Evolutionary conservation across 257 asterid genomes (phyloP), one percentile per base, ranked within the genome.

Genomic region (Nicotiana tomentosiformis): DNA sequence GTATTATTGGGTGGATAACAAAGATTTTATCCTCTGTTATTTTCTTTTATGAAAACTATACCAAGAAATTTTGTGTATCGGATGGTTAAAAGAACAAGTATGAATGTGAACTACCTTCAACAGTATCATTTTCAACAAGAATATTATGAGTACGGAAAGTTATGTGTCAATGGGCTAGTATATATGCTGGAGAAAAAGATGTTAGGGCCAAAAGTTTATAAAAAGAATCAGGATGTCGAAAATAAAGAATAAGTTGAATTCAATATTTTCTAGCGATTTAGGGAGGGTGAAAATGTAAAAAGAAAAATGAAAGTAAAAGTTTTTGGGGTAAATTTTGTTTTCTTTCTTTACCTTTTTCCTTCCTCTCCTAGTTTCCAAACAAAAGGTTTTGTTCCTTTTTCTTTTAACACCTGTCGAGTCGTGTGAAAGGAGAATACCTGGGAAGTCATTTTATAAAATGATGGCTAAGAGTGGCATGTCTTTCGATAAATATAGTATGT

Each of bases 361-460:
- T 26, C 37, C 15, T 46, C 20, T 46, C 46, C 57, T 39, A 70
- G 37, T 46, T 46, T 72, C 37, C 60, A 46, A 72, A 72, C 61
- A 72, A 23, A 72, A 46, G 39, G 12, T 43, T 43, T 43, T 12
- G 11, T 20, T 20, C 11, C 35, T 35, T 37, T 16, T 43, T 18
- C n/a, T 72, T 23, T 7, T 46, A 23, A 74, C 62, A 74, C 80
- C 80, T 26, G 68, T 29, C 82, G 86, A 88, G 84, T 84, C 90
- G 91, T 90, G 93, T 88, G 87, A 53, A 87, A 83, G 26, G 49
- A 80, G 92, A 83, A 87, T 84, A 80, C 87, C 62, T n/a, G 83
- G 80, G 86, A 77, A 84, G 77, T 90, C 89, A 84, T 43, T 87
- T 90, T 84, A 88, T 83, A 53, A 56, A 56, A 5, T 86, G 84